Base-by-base conservation (phyloP, 2,329 filamentous ascomycete genomes). In the Byssochlamys sp. region DNA sequence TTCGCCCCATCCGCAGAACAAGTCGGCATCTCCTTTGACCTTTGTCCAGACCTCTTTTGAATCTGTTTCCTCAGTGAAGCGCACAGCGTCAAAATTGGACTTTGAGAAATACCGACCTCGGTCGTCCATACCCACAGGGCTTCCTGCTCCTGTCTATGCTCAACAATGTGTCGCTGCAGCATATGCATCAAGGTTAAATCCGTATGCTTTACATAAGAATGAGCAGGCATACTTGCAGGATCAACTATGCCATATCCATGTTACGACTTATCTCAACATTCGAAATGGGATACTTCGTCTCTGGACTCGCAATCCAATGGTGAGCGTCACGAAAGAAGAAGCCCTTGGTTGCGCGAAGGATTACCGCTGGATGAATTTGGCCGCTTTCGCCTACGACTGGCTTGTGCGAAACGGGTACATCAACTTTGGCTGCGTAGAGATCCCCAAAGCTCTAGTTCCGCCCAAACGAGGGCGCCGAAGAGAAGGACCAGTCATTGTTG, bases 241-340 rank as follows among this genome's bases (percentile, higher is more conserved):
- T 60, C 86, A 95, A 66, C 84, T 99, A 64, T 95, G 88, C 68
- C 86, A 90, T 66, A 81, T 87, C 31, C 94, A 99, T 73, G 90
- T 96, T 63, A 96, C 92, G 2, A 89, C 90, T 11, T 99, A 99
- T 74, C 79, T 99, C 56, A 97, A 97, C 71, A 94, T 99, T 61
- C 84, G 94, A 65, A 99, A 99, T 71, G 89, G 90, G 14, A 96
- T 99, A 59, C 77, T 99, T 55, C 83, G 94, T 57, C 75, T 97
- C 48, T 99, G 94, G 94, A 82, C 89, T 35, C 84, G 87, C 64
- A 95, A 95, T 67, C 90, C 94, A 6, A 84, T 91, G 69, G 84
- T 91, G 49, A 84, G 85, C 60, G 88, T 99, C 11, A 88, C 87
- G 27, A 81, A 86, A 53, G 86, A 91, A 70, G 90, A 96, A 73